These are phyloP conservation scores for Fusarium albidum DNA, from an alignment of 2,329 filamentous ascomycete species.

Conservation along the genomic window DNA sequence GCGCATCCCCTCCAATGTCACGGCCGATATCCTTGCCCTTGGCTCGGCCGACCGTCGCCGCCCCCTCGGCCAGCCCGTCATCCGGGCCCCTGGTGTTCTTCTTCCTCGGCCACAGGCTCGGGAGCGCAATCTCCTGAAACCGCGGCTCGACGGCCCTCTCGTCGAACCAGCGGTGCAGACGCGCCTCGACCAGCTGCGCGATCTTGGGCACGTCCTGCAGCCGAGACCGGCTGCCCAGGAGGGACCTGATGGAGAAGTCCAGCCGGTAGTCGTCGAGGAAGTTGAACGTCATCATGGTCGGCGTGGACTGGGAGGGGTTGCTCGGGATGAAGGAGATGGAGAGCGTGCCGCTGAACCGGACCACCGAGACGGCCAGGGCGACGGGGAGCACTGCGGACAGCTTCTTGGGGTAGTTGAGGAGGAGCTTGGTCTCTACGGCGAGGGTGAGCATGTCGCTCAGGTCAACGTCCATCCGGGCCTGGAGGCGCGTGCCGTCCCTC, in stretches of 20 bases:
- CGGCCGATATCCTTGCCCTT: constrained; percentile 63
- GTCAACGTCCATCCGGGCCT: constrained; percentile 97
- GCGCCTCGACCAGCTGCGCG: constrained; percentile 80
- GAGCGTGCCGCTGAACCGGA: constrained; percentile 92
- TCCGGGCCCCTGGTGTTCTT: constrained; percentile 81
- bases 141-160: constrained; percentile 85
- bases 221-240: constrained; percentile 80
- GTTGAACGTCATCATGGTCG: constrained; percentile 92
- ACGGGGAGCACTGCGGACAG: constrained; percentile 90
- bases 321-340: constrained; percentile 92
- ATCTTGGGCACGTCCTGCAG: constrained; percentile 90
- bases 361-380: constrained; percentile 88
- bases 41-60: constrained; percentile 58
- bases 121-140: constrained; percentile 86
- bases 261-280: constrained; percentile 90
- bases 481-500: constrained; percentile 76
- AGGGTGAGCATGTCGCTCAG: constrained; percentile 95
- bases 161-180: constrained; percentile 87
- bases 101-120: constrained; percentile 84
- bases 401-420: constrained; percentile 94
- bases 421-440: constrained; percentile 90
- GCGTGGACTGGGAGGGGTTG: constrained; percentile 71
- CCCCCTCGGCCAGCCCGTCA: constrained; percentile 58
- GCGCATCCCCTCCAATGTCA: constrained; percentile 60
- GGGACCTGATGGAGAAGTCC: constrained; percentile 81